Conservation (phyloP, 2,329 filamentous ascomycete species). For the Hypoxylon sp. region DNA sequence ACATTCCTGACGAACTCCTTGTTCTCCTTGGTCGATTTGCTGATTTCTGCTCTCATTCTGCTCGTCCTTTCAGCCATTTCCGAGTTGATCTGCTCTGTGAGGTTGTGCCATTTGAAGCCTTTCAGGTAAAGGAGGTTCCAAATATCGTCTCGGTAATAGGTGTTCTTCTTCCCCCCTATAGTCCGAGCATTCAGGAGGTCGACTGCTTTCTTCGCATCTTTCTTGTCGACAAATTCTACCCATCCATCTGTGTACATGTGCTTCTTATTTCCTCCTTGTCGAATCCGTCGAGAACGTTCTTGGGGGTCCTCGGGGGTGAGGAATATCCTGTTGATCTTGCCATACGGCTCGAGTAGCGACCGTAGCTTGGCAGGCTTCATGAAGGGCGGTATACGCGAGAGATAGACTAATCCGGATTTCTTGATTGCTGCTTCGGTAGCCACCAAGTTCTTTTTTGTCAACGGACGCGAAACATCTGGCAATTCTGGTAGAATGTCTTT, state of each 20-base stretch:
- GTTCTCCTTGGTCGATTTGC: conserved; percentile 82
- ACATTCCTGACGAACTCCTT: conserved; percentile 85
- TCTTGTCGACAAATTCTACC: conserved; percentile 85
- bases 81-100: conserved; percentile 82
- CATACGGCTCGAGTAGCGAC: conserved; percentile 81
- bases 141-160: conserved; percentile 87
- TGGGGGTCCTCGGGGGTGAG: conserved; percentile 66
- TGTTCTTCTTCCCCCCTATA: conserved; percentile 87
- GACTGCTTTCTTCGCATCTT: conserved; percentile 81
- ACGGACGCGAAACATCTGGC: conserved; percentile 66
- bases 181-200: conserved; percentile 82
- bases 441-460: conserved; percentile 78
- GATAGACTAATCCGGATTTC: conserved; percentile 85
- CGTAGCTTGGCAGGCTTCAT: conserved; percentile 88
- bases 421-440: conserved; percentile 74
- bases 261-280: conserved; percentile 85
- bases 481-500: conserved; percentile 57
- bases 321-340: conserved; percentile 70
- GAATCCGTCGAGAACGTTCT: conserved; percentile 75
- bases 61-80: conserved; percentile 86
- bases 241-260: conserved; percentile 86
- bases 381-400: conserved; percentile 87
- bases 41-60: conserved; percentile 83
- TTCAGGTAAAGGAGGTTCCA: conserved; percentile 88
- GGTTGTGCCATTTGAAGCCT: conserved; percentile 83